Evolutionary conservation across 2,329 filamentous ascomycete genomes (phyloP).

Genomic region (Hymenoscyphus fraxineus): DNA sequence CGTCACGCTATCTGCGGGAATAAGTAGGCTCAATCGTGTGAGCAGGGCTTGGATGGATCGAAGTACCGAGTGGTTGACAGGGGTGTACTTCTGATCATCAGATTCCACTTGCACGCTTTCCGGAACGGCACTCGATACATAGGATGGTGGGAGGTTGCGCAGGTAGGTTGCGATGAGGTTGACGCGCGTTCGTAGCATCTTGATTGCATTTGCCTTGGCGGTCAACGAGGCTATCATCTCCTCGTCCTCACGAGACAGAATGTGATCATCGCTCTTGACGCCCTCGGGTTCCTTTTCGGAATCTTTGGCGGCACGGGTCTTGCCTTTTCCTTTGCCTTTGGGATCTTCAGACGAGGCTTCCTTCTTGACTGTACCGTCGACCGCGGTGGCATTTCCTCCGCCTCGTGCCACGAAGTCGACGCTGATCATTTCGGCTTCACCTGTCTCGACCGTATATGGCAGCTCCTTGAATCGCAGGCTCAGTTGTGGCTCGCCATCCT

Average conservation of each 20-base stretch:
- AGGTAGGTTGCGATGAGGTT: conserved; percentile 74
- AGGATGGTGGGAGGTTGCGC: conserved; percentile 63
- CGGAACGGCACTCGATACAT: conserved; percentile 47
- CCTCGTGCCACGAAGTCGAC: conserved; percentile 89
- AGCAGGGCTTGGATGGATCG: conserved; percentile 86
- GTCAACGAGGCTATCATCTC: conserved; percentile 66
- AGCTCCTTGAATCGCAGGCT: conserved; percentile 77
- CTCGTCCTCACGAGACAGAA: conserved; percentile 58
- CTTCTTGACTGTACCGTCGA: conserved; percentile 36
- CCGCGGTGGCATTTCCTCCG: conserved; percentile 72
- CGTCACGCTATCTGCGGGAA: conserved; percentile 60
- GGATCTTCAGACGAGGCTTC: conserved; percentile 29
- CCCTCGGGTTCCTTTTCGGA: conserved; percentile 30
- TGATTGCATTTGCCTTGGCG: conserved; percentile 87
- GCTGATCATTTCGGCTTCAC: conserved; percentile 95
- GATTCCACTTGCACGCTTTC: conserved; percentile 24
- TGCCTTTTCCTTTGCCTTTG: conserved; percentile 29
- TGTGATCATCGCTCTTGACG: conserved; percentile 45
- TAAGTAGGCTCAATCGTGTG: conserved; percentile 75
- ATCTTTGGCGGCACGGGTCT: conserved; percentile 32
- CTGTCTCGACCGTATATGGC: conserved; percentile 84
- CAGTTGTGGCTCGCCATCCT: conserved; percentile 54
- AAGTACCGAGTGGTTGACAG: conserved; percentile 65
- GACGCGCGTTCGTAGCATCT: conserved; percentile 81
- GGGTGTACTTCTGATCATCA: conserved; percentile 25